Conservation (phyloP, 2,329 filamentous ascomycete genomes). For the Colletotrichum viniferum region DNA sequence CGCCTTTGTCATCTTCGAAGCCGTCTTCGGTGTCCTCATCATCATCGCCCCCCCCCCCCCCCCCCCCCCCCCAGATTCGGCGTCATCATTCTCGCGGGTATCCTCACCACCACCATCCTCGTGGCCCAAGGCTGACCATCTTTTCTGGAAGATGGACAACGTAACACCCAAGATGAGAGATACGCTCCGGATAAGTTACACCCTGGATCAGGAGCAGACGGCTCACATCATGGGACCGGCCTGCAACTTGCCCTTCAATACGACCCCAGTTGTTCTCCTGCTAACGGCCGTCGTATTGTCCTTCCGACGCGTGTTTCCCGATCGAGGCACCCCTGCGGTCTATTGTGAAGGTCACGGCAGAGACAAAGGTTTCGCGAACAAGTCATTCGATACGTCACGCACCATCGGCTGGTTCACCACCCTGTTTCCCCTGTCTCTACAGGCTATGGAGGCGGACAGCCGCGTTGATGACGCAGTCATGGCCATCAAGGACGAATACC, state of each 20-base stretch:
- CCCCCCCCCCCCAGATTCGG: neutral
- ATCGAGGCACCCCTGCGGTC: neutral
- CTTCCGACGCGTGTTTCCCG: neutral
- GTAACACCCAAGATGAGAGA: neutral
- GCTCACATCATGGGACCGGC: neutral
- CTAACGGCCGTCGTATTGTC: neutral
- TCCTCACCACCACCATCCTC: neutral
- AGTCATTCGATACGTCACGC: neutral
- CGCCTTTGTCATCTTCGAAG: neutral
- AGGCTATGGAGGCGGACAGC: neutral
- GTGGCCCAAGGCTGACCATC: neutral
- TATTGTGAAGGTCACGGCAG: neutral
- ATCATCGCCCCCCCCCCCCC: neutral
- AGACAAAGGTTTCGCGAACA: neutral
- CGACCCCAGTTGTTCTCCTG: neutral
- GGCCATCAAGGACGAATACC: neutral
- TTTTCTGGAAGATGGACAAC: neutral
- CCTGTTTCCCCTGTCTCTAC: neutral
- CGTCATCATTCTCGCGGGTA: neutral
- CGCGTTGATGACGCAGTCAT: neutral
- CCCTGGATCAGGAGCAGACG: neutral
- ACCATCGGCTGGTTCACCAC: neutral
- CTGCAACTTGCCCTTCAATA: neutral
- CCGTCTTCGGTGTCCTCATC: neutral
- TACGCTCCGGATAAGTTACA: neutral